phyloP scores from a whole-genome alignment of 768 basidiomycete species.

The Mrakia hoshinonis region DNA sequence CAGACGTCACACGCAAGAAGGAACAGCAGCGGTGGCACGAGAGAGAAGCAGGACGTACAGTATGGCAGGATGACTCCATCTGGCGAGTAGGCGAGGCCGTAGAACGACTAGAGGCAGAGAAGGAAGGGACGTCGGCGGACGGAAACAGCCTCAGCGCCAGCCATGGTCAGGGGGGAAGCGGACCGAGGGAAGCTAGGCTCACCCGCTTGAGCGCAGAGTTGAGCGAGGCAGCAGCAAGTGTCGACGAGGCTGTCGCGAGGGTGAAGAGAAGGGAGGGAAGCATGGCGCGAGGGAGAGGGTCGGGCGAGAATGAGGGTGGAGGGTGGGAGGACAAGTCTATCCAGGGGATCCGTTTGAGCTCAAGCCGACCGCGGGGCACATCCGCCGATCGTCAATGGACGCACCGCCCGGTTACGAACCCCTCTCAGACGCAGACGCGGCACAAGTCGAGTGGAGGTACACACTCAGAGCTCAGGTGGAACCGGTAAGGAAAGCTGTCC shows the following conservation, averaged over 20 bases:
- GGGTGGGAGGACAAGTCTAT: background rate
- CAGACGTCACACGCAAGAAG: background rate
- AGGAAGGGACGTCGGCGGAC: no score
- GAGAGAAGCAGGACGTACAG: background rate
- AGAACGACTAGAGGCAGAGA: background rate
- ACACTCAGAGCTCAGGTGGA: no score
- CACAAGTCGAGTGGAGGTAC: no score
- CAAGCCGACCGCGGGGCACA: background rate
- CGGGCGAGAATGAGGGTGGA: background rate
- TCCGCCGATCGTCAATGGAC: no score
- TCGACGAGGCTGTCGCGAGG: background rate
- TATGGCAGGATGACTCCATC: conserved; percentile 14
- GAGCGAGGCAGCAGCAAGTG: background rate
- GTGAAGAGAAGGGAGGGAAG: background rate
- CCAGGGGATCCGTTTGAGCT: background rate
- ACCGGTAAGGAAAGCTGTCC: no score
- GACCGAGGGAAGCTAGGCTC: background rate
- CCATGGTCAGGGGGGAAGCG: background rate
- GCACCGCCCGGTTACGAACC: background rate
- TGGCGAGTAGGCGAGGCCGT: conserved; percentile 4
- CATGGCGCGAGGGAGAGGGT: background rate
- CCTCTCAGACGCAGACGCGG: no score
- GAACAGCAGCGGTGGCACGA: background rate
- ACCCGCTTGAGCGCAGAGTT: conserved; percentile 10
- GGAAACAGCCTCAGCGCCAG: background rate